phyloP scores from a whole-genome alignment of 2,329 filamentous ascomycete genomes.

The Cordyceps farinosa region DNA sequence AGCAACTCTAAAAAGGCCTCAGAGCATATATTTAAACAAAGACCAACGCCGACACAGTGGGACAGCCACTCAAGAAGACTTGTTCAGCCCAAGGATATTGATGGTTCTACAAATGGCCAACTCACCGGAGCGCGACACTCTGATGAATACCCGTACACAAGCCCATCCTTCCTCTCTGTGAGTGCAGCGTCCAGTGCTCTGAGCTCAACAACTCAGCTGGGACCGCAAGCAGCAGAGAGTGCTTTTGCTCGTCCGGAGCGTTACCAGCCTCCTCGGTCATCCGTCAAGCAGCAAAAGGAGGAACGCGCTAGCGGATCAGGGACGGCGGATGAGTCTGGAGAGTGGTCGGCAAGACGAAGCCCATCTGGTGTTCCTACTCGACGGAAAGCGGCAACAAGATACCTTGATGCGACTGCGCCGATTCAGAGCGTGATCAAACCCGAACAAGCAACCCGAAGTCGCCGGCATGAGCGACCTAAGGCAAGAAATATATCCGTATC shows the following conservation, averaged over 20 bases:
- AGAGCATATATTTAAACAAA: conserved; percentile 32
- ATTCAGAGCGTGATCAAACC: conserved; percentile 18
- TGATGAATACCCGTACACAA: conserved; percentile 37
- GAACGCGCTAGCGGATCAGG: conserved; percentile 20
- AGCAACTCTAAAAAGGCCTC: conserved; percentile 26
- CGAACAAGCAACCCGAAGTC: conserved; percentile 21
- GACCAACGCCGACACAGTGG: conserved; percentile 43
- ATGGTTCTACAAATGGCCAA: conserved; percentile 25
- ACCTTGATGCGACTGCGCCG: conserved; percentile 17
- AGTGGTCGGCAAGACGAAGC: conserved; percentile 9
- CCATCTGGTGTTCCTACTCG: conserved; percentile 12
- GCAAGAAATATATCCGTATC: conserved; percentile 5
- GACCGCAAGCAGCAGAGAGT: conserved; percentile 1
- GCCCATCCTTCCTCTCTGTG: conserved; percentile 48
- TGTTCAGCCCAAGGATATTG: conserved; percentile 37
- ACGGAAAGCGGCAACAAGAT: conserved; percentile 22
- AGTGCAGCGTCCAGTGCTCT: conserved; percentile 56
- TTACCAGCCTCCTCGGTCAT: neutral
- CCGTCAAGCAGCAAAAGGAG: conserved; percentile 13
- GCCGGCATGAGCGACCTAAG: conserved; percentile 22
- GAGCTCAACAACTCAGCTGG: conserved; percentile 29
- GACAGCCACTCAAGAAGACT: conserved; percentile 54
- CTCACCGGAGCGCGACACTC: conserved; percentile 34
- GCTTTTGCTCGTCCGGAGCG: neutral
- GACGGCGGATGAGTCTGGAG: conserved; percentile 22